Evolutionary conservation across 139 green algal genomes (phyloP).

Genomic region (Auxenochlorella protothecoides): DNA sequence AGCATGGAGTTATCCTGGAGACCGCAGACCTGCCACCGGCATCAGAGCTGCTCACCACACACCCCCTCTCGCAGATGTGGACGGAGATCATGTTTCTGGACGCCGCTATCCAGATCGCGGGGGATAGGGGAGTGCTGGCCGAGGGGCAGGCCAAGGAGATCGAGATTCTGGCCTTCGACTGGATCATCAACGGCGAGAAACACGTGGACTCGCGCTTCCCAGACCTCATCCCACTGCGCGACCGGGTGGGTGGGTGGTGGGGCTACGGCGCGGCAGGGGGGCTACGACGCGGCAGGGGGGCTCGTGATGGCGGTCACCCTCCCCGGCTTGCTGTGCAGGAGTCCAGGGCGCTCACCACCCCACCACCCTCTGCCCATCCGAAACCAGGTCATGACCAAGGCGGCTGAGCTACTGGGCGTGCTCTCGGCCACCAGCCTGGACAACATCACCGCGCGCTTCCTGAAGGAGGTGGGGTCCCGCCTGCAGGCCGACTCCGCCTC

Average conservation of each 20-base stretch:
- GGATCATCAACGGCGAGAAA: slow-evolving; percentile 42
- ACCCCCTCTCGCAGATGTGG: slow-evolving; percentile 24
- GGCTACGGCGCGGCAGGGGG: no score
- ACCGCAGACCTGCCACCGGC: not conserved
- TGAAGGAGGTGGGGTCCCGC: slow-evolving; percentile 34
- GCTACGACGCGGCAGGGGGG: no score
- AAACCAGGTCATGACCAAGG: slow-evolving; percentile 12
- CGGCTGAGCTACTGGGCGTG: slow-evolving; percentile 16
- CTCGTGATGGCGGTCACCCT: no score
- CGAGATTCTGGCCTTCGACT: slow-evolving; percentile 47
- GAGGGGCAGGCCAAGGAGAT: slow-evolving; percentile 21
- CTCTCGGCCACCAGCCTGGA: slow-evolving; percentile 11
- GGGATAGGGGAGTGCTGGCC: slow-evolving; percentile 16
- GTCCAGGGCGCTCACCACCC: not conserved
- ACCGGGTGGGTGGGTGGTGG: slow-evolving; percentile 10
- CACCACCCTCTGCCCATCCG: not conserved
- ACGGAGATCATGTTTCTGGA: slow-evolving; percentile 64
- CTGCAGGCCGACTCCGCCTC: slow-evolving; percentile 31
- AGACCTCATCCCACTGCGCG: slow-evolving; percentile 15
- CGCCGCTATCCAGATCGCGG: slow-evolving; percentile 33
- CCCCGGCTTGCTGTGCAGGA: not conserved
- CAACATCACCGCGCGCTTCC: slow-evolving; percentile 19
- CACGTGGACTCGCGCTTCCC: slow-evolving; percentile 24
- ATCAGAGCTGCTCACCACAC: not conserved
- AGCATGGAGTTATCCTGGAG: not conserved